Evolutionary conservation across 208 protist genomes (phyloP).

Genomic region (Trypanosoma melophagium): DNA sequence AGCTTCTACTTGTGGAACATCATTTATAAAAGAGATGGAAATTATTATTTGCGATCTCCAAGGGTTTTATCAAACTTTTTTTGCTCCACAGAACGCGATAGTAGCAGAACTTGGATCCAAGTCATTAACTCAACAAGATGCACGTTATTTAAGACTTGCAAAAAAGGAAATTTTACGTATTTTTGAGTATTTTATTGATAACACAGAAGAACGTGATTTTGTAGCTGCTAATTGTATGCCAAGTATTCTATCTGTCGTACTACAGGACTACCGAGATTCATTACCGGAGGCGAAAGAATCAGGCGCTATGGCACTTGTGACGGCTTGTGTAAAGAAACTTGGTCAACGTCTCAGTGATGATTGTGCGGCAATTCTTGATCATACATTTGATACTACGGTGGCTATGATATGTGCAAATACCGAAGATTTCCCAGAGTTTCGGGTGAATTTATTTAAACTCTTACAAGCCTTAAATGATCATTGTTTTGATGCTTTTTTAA

Average conservation of each 20-base stretch:
- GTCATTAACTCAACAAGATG: constrained; percentile 36
- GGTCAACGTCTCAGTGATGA: constrained; percentile 65
- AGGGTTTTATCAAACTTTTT: constrained; percentile 95
- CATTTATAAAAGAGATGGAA: constrained; percentile 93
- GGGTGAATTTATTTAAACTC: constrained; percentile 97
- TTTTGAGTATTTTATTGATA: constrained; percentile 93
- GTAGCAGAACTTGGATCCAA: constrained; percentile 34
- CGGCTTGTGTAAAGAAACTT: constrained; percentile 90
- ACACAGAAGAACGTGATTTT: constrained; percentile 83
- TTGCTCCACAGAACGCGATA: constrained; percentile 38
- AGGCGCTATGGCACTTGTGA: constrained; percentile 92
- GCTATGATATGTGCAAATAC: constrained; percentile 97
- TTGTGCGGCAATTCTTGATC: constrained; percentile 94
- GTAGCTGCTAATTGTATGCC: constrained; percentile 92
- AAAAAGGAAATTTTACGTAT: constrained; percentile 96
- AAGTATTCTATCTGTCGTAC: constrained; percentile 93
- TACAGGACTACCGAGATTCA: constrained; percentile 94
- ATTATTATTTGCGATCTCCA: constrained; percentile 94
- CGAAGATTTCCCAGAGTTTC: constrained; percentile 97
- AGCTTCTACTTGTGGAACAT: constrained; percentile 84
- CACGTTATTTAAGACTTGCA: constrained; percentile 85
- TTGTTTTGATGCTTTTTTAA: constrained; percentile 91
- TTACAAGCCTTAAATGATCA: constrained; percentile 94
- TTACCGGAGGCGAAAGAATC: constrained; percentile 92
- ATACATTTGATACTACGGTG: constrained; percentile 97